These are phyloP conservation scores for Ilex asprella DNA, from an alignment of 257 asterid genomes.

Conservation along the genomic window DNA sequence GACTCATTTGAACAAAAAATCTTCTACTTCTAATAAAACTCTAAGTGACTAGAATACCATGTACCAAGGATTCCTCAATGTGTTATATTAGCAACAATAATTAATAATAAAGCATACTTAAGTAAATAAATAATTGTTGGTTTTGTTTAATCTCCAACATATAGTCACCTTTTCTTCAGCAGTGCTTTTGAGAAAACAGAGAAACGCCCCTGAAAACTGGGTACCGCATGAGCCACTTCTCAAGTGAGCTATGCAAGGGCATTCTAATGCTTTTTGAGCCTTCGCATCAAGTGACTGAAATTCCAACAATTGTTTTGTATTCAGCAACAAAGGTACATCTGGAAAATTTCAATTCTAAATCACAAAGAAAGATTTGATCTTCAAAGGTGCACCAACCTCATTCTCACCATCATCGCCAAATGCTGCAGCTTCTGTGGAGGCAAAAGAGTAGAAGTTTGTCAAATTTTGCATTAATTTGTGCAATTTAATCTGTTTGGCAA, in stretches of 20 bases:
- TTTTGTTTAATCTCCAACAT: too few relatives aligned
- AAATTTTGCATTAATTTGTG: too few relatives aligned
- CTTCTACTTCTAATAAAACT: too few relatives aligned
- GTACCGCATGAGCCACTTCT: constrained; percentile 69
- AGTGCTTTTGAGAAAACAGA: constrained; percentile 87
- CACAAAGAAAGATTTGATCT: neutral
- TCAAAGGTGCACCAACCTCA: constrained; percentile 16
- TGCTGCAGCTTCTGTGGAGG: constrained; percentile 63
- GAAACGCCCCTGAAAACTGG: constrained; percentile 81
- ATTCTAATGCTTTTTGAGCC: constrained; percentile 80
- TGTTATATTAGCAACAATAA: too few relatives aligned
- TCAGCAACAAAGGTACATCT: neutral
- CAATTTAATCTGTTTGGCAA: neutral
- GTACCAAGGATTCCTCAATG: too few relatives aligned
- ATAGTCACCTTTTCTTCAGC: constrained; percentile 55
- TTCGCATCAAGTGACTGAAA: constrained; percentile 49
- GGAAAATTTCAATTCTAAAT: too few relatives aligned
- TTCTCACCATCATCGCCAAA: constrained; percentile 45
- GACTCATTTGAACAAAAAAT: too few relatives aligned
- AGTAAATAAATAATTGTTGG: too few relatives aligned
- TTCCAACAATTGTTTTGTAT: neutral
- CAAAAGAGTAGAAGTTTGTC: neutral
- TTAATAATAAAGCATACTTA: too few relatives aligned
- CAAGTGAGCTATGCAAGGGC: constrained; percentile 84
- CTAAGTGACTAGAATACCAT: too few relatives aligned